Evolutionary conservation across 1,284 basidiomycete species (phyloP).

Genomic region (Rhizoctonia solani): DNA sequence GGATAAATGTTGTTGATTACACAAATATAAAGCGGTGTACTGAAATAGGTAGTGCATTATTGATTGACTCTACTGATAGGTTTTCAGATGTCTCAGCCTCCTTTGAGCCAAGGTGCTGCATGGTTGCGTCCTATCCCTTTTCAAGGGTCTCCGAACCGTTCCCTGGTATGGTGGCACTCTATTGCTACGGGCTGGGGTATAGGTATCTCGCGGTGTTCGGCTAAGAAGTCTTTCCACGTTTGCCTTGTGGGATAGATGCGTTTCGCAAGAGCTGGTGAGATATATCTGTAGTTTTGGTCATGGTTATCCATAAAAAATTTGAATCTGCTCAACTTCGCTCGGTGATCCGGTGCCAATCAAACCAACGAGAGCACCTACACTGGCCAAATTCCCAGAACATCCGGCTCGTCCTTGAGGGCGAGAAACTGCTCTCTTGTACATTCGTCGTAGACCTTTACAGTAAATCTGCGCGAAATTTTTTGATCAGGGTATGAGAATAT

Average conservation of each 20-base stretch:
- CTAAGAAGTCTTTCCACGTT: conserved; percentile 10
- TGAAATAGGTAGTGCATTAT: no score
- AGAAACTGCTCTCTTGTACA: conserved; percentile 9
- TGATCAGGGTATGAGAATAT: background rate
- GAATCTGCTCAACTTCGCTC: conserved; percentile 6
- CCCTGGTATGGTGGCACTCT: background rate
- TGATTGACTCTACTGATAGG: no score
- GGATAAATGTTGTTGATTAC: no score
- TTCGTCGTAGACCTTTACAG: background rate
- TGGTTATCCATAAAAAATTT: conserved; percentile 11
- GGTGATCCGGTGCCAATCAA: no score
- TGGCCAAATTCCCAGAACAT: background rate
- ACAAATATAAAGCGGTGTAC: no score
- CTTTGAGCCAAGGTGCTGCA: no score
- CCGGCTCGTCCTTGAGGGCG: background rate
- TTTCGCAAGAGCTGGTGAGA: background rate
- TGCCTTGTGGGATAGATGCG: conserved; percentile 1
- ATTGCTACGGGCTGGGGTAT: conserved; percentile 5
- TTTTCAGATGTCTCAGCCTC: no score
- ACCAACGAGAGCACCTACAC: no score
- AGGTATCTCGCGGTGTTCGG: conserved; percentile 1
- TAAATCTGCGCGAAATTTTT: conserved; percentile 3
- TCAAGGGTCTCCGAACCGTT: background rate
- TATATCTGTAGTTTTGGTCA: background rate
- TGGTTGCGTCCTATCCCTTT: background rate